Conservation (phyloP, 257 asterid genomes). For the Rauvolfia tetraphylla region DNA sequence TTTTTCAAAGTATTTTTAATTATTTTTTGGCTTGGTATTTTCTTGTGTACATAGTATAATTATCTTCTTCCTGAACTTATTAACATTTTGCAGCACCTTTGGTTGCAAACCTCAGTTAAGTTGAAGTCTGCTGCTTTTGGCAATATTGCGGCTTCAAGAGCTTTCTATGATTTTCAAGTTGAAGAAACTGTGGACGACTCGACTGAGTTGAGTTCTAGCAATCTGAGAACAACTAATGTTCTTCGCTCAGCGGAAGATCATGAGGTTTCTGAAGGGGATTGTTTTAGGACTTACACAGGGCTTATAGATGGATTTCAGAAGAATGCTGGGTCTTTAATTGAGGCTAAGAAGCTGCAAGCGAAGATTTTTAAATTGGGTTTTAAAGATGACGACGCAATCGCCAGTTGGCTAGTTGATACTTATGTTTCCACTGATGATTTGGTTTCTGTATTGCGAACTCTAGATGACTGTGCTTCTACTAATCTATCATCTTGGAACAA, state of each 20-base stretch:
- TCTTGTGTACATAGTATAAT: background rate
- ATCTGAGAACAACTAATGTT: background rate
- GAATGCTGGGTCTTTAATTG: constrained; percentile 16
- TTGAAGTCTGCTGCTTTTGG: constrained; percentile 27
- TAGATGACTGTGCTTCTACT: constrained; percentile 29
- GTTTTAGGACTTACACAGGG: constrained; percentile 18
- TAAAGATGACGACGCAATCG: constrained; percentile 13
- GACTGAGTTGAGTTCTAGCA: background rate
- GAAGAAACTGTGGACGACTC: constrained; percentile 22
- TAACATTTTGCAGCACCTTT: constrained; percentile 6
- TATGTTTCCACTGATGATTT: constrained; percentile 36
- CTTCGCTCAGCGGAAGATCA: constrained; percentile 10
- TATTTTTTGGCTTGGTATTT: no score
- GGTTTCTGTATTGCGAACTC: constrained; percentile 25
- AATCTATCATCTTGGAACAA: constrained; percentile 33
- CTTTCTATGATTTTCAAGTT: constrained; percentile 18
- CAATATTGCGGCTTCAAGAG: constrained; percentile 24
- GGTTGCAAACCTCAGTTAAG: background rate
- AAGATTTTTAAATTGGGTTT: constrained; percentile 29
- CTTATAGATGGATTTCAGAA: constrained; percentile 22
- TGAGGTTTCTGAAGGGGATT: constrained; percentile 1
- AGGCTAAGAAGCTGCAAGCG: constrained; percentile 31
- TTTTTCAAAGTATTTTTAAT: no score
- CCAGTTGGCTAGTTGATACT: constrained; percentile 23
- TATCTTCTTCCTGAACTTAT: background rate